Conservation (phyloP, 179 eudicot genomes). For the Beta macrorhiza region DNA sequence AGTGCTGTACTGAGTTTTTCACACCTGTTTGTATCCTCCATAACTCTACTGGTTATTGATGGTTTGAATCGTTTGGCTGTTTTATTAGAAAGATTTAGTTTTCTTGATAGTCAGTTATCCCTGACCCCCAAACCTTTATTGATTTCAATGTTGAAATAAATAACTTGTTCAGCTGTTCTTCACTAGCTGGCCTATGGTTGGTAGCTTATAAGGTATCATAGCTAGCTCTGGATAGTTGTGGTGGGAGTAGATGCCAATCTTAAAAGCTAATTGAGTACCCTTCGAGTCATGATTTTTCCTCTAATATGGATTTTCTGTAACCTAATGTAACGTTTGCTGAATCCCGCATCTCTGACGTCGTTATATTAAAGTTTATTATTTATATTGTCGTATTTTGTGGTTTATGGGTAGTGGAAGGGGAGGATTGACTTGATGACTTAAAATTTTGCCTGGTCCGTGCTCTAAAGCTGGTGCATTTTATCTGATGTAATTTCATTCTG, state of each 20-base stretch:
- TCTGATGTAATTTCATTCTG: slow-evolving; percentile 16
- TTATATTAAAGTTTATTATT: not conserved
- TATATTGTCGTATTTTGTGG: not conserved
- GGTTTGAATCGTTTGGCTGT: not conserved
- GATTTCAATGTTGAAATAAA: not conserved
- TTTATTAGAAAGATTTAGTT: not conserved
- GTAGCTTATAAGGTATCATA: not conserved
- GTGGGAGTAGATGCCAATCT: not conserved
- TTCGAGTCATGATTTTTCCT: not conserved
- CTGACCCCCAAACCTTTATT: not conserved
- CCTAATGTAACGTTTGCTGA: not conserved
- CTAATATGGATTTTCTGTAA: not conserved
- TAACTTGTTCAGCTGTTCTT: not conserved
- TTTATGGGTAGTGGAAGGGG: not conserved
- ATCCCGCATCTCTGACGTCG: not conserved
- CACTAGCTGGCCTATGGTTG: not conserved
- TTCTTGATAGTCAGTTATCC: not conserved
- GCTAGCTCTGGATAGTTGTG: not conserved
- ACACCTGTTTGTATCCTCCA: not conserved
- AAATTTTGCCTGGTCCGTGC: not conserved
- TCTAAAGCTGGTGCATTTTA: slow-evolving; percentile 4
- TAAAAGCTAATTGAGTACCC: not conserved
- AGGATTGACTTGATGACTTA: not conserved
- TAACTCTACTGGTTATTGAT: not conserved
- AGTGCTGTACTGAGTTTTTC: not conserved